These are phyloP conservation scores for Balansia obtecta DNA, from an alignment of 2,329 filamentous ascomycete genomes.

Conservation along the genomic window DNA sequence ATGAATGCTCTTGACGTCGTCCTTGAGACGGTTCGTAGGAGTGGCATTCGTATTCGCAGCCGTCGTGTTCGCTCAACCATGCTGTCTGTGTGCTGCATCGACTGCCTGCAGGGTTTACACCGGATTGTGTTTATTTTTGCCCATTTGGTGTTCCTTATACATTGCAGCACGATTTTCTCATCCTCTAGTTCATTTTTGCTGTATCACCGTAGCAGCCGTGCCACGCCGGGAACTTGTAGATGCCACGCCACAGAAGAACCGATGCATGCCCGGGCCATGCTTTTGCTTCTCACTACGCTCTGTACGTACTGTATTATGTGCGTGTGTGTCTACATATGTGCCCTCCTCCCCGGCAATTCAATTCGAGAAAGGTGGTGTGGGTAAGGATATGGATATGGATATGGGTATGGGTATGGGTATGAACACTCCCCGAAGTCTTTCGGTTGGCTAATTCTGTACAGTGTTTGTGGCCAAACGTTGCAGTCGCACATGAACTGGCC, in stretches of 20 bases:
- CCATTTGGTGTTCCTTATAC: neutral
- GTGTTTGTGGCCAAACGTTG: conserved; percentile 1
- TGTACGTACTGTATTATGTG: too few relatives aligned
- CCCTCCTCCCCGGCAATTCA: neutral
- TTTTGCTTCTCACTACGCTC: neutral
- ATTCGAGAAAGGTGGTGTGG: too few relatives aligned
- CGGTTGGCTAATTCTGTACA: neutral
- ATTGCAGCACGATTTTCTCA: neutral
- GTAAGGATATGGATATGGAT: too few relatives aligned
- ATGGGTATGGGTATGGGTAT: neutral
- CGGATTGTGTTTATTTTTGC: neutral
- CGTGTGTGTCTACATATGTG: too few relatives aligned
- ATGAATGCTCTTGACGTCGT: too few relatives aligned
- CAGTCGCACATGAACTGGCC: neutral
- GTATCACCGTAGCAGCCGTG: neutral
- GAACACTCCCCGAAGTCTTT: neutral
- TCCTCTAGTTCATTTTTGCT: neutral
- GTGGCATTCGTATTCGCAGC: too few relatives aligned
- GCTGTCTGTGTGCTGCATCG: neutral
- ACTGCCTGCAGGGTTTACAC: neutral
- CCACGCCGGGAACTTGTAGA: neutral
- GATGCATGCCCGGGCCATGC: neutral
- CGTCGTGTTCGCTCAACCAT: neutral
- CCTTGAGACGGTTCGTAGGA: too few relatives aligned
- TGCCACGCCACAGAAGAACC: neutral